Percentiles rank a stretch among this genome's conserved stretches.
Conservation (phyloP, 208 protist genomes). For the Chromosphaera perkinsii region DNA sequence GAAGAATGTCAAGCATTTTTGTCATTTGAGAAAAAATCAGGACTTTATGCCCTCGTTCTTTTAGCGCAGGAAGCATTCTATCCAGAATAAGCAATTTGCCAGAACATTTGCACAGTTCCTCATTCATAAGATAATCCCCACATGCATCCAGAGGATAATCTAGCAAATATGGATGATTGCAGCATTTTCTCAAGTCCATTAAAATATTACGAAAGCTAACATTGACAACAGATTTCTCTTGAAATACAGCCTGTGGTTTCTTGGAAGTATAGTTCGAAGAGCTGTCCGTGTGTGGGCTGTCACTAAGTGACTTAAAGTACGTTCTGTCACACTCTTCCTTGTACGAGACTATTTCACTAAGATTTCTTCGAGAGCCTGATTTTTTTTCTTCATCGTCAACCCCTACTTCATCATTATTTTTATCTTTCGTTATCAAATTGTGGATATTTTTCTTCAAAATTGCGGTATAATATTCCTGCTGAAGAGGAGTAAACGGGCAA, state of each 20-base stretch:
- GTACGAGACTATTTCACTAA: neutral
- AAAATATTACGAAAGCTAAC: slow-evolving; percentile 60
- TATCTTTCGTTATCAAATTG: too few relatives aligned
- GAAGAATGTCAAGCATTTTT: slow-evolving; percentile 33
- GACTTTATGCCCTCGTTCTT: slow-evolving; percentile 16
- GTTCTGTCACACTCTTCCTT: slow-evolving; percentile 22
- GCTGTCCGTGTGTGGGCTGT: neutral
- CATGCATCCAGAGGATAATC: slow-evolving; percentile 38
- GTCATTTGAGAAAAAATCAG: slow-evolving; percentile 36
- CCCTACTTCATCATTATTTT: too few relatives aligned
- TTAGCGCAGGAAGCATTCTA: slow-evolving; percentile 22
- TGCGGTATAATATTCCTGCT: slow-evolving; percentile 6
- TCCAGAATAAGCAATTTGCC: slow-evolving; percentile 36
- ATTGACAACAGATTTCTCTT: slow-evolving; percentile 3
- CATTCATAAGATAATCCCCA: slow-evolving; percentile 15
- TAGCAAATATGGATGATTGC: slow-evolving; percentile 72
- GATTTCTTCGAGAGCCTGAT: too few relatives aligned
- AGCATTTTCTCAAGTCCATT: slow-evolving; percentile 65
- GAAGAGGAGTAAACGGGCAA: slow-evolving; percentile 8
- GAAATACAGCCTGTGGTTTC: neutral
- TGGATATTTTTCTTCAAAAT: slow-evolving; percentile 14
- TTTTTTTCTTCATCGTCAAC: too few relatives aligned
- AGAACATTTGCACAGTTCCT: slow-evolving; percentile 15
- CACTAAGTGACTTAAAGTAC: slow-evolving; percentile 24
- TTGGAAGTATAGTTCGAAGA: neutral